A percentile compares a stretch with the other conserved stretches of the same genome.
These are phyloP conservation scores for Elsinoe australis DNA, from an alignment of 2,329 filamentous ascomycete species.

Conservation along the genomic window DNA sequence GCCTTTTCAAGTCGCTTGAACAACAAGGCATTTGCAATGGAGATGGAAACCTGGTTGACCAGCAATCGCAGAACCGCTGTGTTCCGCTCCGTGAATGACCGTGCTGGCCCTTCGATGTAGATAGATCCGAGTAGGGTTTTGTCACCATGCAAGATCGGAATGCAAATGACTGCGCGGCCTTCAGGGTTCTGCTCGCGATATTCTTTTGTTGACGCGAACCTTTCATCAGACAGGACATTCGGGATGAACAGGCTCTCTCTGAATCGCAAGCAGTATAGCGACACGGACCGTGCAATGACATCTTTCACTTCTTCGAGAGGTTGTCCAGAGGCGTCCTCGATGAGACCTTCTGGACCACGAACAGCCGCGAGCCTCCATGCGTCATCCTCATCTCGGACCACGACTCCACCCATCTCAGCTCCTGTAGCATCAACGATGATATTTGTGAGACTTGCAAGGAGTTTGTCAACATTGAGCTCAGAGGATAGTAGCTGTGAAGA, in stretches of 20 bases:
- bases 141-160: conserved; percentile 67
- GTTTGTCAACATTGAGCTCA: conserved; percentile 64
- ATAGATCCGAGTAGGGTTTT: conserved; percentile 64
- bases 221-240: conserved; percentile 65
- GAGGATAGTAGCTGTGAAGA: conserved; percentile 75
- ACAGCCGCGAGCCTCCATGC: conserved; percentile 67
- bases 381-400: conserved; percentile 60
- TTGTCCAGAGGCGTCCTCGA: conserved; percentile 44
- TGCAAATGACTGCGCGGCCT: conserved; percentile 69
- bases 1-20: conserved; percentile 67
- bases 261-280: conserved; percentile 69
- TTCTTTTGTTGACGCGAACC: conserved; percentile 54
- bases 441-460: conserved; percentile 73
- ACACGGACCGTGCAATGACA: conserved; percentile 66
- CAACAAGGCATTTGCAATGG: conserved; percentile 55
- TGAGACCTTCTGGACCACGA: conserved; percentile 59
- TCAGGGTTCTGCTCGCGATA: conserved; percentile 62
- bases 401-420: conserved; percentile 64
- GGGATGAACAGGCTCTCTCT: conserved; percentile 66
- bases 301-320: conserved; percentile 56
- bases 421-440: conserved; percentile 73
- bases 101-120: conserved; percentile 66
- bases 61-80: conserved; percentile 53
- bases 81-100: conserved; percentile 66
- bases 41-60: conserved; percentile 67